These are phyloP conservation scores for Coprinopsis strossmayeri DNA, from an alignment of 768 basidiomycete genomes.

Conservation along the genomic window DNA sequence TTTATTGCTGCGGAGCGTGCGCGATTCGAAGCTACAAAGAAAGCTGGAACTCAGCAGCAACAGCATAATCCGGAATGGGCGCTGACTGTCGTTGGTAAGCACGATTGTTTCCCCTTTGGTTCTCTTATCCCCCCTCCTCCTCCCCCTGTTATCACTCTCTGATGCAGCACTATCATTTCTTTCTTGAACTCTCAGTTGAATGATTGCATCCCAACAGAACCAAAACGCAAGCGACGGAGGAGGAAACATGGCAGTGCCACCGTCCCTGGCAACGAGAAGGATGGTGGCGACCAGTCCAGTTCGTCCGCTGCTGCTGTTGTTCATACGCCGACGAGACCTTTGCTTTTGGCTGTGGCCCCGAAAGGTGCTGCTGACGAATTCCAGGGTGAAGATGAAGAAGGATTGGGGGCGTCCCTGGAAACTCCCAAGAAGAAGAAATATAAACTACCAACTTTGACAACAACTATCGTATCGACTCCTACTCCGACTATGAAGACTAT, in stretches of 20 bases:
- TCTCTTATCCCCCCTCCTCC: neutral
- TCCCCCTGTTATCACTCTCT: constrained; percentile 5
- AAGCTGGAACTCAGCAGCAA: constrained; percentile 19
- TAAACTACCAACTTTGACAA: neutral
- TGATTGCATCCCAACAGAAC: constrained; percentile 3
- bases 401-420: neutral
- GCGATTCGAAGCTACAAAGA: constrained; percentile 43
- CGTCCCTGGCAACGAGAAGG: neutral
- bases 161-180: neutral
- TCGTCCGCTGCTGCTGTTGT: no score
- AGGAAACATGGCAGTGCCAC: constrained; percentile 5
- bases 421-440: neutral
- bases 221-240: constrained; percentile 5
- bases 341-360: neutral
- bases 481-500: neutral
- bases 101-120: neutral
- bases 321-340: neutral
- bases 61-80: constrained; percentile 17
- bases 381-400: neutral
- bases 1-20: constrained; percentile 71
- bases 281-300: no score
- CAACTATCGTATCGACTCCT: neutral
- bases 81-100: constrained; percentile 59
- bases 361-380: no score
- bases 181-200: constrained; percentile 7